Percentiles rank a stretch among this genome's conserved stretches.
Conservation (phyloP, 495 filamentous ascomycete species). For the Xylaria bambusicola region DNA sequence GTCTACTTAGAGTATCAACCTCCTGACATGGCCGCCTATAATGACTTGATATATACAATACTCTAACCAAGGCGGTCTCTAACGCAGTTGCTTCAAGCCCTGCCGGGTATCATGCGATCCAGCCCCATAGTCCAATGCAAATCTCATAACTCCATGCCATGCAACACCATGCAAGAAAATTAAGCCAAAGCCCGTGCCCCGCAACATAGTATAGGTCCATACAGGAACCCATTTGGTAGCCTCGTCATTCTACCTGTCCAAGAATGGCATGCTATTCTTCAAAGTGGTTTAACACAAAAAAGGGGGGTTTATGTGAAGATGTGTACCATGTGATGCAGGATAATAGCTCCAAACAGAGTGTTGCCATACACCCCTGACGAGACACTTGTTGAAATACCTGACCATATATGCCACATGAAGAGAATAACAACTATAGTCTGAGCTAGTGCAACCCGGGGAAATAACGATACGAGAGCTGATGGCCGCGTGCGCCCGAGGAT, state of each 20-base stretch:
- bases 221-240: neutral
- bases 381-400: conserved; percentile 13
- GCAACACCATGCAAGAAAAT: conserved; percentile 10
- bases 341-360: conserved; percentile 25
- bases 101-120: conserved; percentile 17
- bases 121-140: conserved; percentile 5
- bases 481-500: conserved; percentile 22
- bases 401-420: conserved; percentile 33
- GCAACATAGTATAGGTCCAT: neutral
- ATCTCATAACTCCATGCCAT: conserved; percentile 21
- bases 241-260: neutral
- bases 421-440: conserved; percentile 27
- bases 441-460: conserved; percentile 25
- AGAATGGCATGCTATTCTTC: neutral
- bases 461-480: conserved; percentile 22
- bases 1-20: no score
- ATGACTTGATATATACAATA: conserved; percentile 14
- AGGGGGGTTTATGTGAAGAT: conserved; percentile 18
- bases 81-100: neutral
- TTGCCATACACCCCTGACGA: conserved; percentile 27
- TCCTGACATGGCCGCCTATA: no score
- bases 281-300: neutral
- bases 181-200: no score
- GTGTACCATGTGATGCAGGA: conserved; percentile 34
- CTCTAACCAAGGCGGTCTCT: neutral